Base-by-base conservation (phyloP, 2,329 filamentous ascomycete genomes). In the Colletotrichum ledebouriae region DNA sequence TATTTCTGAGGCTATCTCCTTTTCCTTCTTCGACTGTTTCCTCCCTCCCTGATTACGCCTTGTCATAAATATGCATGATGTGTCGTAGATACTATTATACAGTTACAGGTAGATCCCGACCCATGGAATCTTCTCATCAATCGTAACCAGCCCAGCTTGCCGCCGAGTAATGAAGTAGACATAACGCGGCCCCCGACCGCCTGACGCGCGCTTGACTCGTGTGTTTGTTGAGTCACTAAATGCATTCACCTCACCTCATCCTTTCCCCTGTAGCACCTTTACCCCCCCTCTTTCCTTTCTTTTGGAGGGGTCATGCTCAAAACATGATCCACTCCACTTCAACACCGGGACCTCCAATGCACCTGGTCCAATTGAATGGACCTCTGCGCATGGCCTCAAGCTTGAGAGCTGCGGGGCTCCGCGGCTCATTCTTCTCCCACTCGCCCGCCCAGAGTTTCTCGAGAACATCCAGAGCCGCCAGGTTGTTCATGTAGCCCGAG, bases 401-500 rank as follows among this genome's bases (percentile, higher is more conserved):
- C 73, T 79, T 78, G 64, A 72, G 71, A 17, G 74, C 70, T 22
- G 73, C 77, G 20, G 77, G 75, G 57, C 74, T 78, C 20, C 75
- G 71, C 55, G 75, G 73, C 59, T 79, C 77, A 33, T 80, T 55
- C 49, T 80, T 80, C 66, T 79, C 75, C 72, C 76, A 79, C 57
- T 89, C 86, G 57, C 85, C 86, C 12, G 84, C 84, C 94, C 95
- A 98, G 15, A 97, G 86, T 74, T 90, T 89, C 82, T 98, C 94
- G 47, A 98, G 81, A 4, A 97, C 89, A 74, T 96, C 92, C 29
- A 98, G 85, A 7, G 92, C 94, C 6, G 92, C 92, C 46, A 97
- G 86, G 77, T 97, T 98, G 80, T 97, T 98, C 84, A 94, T 93
- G 80, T 98, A 98, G 1, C 94, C 94, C 61, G 92, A 95, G 72